A percentile compares a stretch with the other conserved stretches of the same genome.
These are phyloP conservation scores for Microbotryum lychnidis-dioicae DNA, from an alignment of 1,284 basidiomycete species.

Conservation along the genomic window DNA sequence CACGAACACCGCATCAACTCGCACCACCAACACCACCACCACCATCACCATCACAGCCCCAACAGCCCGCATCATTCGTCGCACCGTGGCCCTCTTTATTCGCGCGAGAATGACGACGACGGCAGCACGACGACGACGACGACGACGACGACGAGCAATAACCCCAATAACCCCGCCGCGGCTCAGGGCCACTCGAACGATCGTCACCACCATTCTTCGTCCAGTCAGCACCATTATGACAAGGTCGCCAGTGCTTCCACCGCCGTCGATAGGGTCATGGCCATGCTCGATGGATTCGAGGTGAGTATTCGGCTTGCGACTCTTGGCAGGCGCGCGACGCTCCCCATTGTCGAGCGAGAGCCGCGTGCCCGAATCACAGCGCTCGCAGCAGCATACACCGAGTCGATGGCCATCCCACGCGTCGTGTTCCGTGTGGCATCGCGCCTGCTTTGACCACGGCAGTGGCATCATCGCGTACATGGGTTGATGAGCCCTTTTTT, in stretches of 20 bases:
- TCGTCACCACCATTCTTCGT: neutral
- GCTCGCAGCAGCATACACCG: neutral
- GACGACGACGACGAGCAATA: too few species aligned
- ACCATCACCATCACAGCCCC: neutral
- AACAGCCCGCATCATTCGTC: neutral
- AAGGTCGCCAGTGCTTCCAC: conserved; percentile 17
- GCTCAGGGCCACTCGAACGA: neutral
- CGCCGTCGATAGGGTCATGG: conserved; percentile 26
- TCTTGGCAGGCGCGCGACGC: neutral
- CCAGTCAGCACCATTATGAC: neutral
- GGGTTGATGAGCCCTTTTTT: neutral
- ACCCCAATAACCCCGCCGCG: too few species aligned
- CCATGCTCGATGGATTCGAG: conserved; percentile 30
- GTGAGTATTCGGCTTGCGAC: conserved; percentile 5
- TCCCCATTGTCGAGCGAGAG: neutral
- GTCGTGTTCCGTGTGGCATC: neutral
- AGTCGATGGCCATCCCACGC: neutral
- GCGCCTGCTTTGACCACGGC: neutral
- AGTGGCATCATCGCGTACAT: too few species aligned
- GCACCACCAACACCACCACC: too few species aligned
- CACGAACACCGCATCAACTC: too few species aligned
- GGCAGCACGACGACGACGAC: too few species aligned
- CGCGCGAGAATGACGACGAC: neutral
- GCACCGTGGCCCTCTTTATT: neutral
- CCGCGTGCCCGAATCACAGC: too few species aligned